Evolutionary conservation across 2,329 filamentous ascomycete genomes (phyloP), one percentile per base, ranked within the genome.

Genomic region (Colletotrichum sp.): DNA sequence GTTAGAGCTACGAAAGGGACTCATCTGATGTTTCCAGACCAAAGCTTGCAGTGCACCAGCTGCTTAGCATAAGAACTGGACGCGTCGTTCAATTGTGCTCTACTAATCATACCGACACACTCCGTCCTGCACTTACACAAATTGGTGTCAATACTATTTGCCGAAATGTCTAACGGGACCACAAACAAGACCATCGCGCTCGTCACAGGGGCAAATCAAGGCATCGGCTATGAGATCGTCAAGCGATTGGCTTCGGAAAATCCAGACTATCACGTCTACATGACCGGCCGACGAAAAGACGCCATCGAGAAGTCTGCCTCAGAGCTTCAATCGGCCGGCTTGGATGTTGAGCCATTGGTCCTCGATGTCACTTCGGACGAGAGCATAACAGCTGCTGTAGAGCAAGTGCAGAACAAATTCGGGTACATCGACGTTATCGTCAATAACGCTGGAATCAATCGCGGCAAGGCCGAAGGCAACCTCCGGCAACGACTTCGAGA

Each of bases 361-460:
- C 86, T 92, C 16, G 90, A 93, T 78, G 90, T 92, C 0, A 89
- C 87, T 1, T 87, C 89, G 4, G 87, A 91, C 69, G 81, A 87
- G 36, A 82, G 81, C 15, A 81, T 85, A 13, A 62, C 81, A 10
- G 71, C 81, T 3, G 81, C 84, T 2, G 81, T 86, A 24, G 78
- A 87, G 9, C 81, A 83, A 21, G 86, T 87, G 0, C 39, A 83
- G 1, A 81, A 86, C 4, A 88, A 87, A 64, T 93, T 91, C 79
- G 86, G 87, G 21, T 87, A 89, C 9, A 82, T 93, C 60, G 90
- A 93, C 80, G 88, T 92, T 1, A 88, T 92, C 7, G 87, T 91
- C 75, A 92, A 92, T 83, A 92, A 92, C 66, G 91, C 91, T 5
- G 92, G 91, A 4, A 92, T 91, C 75, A 89, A 83, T 63, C 59